These are phyloP conservation scores for Malassezia japonica DNA, from an alignment of 1,284 basidiomycete species.

Conservation along the genomic window DNA sequence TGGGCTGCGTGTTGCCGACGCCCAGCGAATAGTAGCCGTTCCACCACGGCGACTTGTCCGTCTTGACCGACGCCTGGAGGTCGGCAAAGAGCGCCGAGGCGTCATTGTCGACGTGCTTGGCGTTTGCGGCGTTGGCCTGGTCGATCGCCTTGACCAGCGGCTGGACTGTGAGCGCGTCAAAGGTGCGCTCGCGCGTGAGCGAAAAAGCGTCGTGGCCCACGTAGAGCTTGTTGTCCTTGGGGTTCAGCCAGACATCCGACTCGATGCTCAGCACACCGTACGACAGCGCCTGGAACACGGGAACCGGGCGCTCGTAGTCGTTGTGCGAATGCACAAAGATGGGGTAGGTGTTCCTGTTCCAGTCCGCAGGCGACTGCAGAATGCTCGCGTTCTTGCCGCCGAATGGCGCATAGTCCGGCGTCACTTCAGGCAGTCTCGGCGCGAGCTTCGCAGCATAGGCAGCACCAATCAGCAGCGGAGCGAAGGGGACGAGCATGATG, in stretches of 20 bases:
- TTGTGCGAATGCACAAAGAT: constrained; percentile 22
- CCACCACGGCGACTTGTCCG: constrained; percentile 12
- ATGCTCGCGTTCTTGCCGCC: constrained; percentile 17
- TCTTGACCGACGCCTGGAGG: constrained; percentile 9
- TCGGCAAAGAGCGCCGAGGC: constrained; percentile 21
- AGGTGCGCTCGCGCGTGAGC: constrained; percentile 25
- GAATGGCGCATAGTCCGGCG: neutral
- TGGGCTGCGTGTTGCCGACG: constrained; percentile 11
- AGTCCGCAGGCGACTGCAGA: constrained; percentile 20
- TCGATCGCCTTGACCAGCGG: constrained; percentile 26
- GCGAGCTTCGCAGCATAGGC: constrained; percentile 3
- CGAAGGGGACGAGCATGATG: too few relatives aligned
- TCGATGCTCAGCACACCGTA: constrained; percentile 28
- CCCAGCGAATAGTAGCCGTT: constrained; percentile 16
- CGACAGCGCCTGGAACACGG: constrained; percentile 25
- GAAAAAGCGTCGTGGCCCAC: constrained; percentile 31
- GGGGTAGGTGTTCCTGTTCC: constrained; percentile 19
- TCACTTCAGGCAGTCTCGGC: neutral
- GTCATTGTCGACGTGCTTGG: constrained; percentile 9
- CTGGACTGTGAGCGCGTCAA: constrained; percentile 21
- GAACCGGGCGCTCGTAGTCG: constrained; percentile 31
- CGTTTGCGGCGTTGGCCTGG: constrained; percentile 26
- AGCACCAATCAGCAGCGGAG: too few relatives aligned
- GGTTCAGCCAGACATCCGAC: constrained; percentile 35
- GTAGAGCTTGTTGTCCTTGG: constrained; percentile 23